Base-by-base conservation (phyloP, 352 stramenopile genomes). In the Phytophthora sp. region DNA sequence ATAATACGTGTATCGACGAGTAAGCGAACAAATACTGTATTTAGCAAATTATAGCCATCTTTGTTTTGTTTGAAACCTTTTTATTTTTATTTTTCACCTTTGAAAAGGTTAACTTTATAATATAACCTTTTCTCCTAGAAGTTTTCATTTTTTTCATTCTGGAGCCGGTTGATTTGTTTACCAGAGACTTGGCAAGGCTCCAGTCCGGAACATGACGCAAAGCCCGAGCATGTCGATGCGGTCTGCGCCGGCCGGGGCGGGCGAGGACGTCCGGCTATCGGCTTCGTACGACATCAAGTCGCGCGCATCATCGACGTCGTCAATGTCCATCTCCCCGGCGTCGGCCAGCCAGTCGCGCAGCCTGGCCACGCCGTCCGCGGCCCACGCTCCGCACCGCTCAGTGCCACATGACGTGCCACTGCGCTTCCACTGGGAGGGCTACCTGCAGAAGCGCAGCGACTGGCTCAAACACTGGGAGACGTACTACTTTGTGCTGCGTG, bases 401-500 rank as follows among this genome's bases (percentile, higher is more conserved):
- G 53, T 57, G 3, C 74, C 71, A 27, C 46, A 71, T 12, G 69
- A 76, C 41, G 77, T 89, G 41, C 80, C 67, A 20, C 63, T 90
- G 42, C 76, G 73, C 15, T 86, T 84, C 64, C 84, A 95, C 62
- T 95, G 86, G 86, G 86, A 91, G 52, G 88, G 88, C 31, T 95
- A 95, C 55, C 74, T 95, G 15, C 86, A 94, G 78, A 95, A 95
- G 70, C 83, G 86, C 64, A 93, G 82, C 47, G 88, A 95, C 73
- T 95, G 88, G 88, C 84, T 95, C 57, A 95, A 94, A 73, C 86
- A 95, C 70, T 94, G 86, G 88, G 88, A 95, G 61, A 95, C 84
- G 36, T 95, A 93, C 77, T 95, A 92, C 68, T 93, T 95, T 42
- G 86, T 94, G 7, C 64, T 95, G 15, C 78, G 79, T 3, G 84